Base-by-base conservation (phyloP, 1,139 yeast genomes). In the Candida sojae region DNA sequence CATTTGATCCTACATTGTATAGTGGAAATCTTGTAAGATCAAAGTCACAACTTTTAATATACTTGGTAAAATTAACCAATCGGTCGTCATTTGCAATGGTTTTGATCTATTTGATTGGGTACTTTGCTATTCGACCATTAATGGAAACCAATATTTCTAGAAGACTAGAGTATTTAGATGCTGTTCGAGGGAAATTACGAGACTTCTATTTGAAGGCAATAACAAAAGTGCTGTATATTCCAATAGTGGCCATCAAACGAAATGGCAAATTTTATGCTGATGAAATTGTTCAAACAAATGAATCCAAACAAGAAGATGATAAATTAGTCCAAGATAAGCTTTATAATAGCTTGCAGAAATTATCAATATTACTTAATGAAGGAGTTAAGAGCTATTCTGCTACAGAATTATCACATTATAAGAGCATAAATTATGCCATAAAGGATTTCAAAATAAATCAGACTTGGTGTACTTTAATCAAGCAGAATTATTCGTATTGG, bases 371-470 rank as follows among this genome's bases (percentile, higher is more conserved):
- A 6, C 61, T 75, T 43, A 51, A 52, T 9, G 54, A 61, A 35
- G 69, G 74, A 51, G 58, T 62, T 17, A 35, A 45, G 9, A 57
- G 73, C 6, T 72, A 67, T 52, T 64, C 61, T 54, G 55, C 60
- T 3, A 44, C 52, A n/a, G 74, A 71, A 42, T 64, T 74, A 42
- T 70, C 71, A 5, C 71, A 73, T 53, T 75, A 67, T 51, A 62
- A 62, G 33, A 56, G 61, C 17, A 57, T 66, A 1, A 63, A 64
- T 39, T 68, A 59, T 45, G 49, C 67, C 1, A 60, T 75, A 41
- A 72, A 72, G 53, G 70, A 66, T 46, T 67, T 75, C 77, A 71
- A 51, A 67, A 64, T 37, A 67, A 67, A 48, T 64, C 71, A 0
- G 79, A 75, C 50, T 57, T 69, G 52, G 65, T 64, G 11, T 66